Conservation (phyloP, 352 stramenopile species). For the Globisporangium irregulare region DNA sequence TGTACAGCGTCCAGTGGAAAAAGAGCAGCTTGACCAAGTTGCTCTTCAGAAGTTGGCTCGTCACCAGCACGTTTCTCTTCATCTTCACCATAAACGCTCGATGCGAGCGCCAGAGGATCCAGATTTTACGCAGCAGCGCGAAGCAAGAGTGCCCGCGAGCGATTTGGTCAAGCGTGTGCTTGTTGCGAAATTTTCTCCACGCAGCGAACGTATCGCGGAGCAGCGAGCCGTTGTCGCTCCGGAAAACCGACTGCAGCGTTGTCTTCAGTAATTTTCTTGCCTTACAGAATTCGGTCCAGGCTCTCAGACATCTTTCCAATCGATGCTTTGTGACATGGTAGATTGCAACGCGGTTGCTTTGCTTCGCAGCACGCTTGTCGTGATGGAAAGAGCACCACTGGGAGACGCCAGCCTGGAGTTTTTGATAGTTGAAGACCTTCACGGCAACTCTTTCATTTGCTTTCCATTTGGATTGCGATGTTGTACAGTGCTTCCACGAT, state of each 20-base stretch:
- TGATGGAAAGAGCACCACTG: slow-evolving; percentile 2
- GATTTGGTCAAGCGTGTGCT: slow-evolving; percentile 16
- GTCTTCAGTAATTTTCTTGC: slow-evolving; percentile 8
- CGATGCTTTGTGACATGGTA: neutral
- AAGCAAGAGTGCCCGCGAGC: slow-evolving; percentile 17
- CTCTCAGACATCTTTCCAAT: neutral
- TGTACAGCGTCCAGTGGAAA: slow-evolving; percentile 25
- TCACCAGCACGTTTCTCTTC: slow-evolving; percentile 26
- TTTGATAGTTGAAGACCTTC: neutral
- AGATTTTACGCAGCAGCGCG: slow-evolving; percentile 19
- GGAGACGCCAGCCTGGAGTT: slow-evolving; percentile 5
- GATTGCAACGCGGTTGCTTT: neutral
- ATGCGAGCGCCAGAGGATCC: slow-evolving; percentile 22
- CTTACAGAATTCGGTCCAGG: slow-evolving; percentile 2
- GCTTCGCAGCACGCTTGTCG: neutral
- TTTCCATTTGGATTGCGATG: neutral
- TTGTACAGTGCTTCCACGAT: neutral
- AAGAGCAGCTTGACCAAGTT: slow-evolving; percentile 29
- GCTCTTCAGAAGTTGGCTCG: slow-evolving; percentile 21
- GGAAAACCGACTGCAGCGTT: slow-evolving; percentile 15
- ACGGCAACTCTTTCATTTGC: neutral
- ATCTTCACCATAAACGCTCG: slow-evolving; percentile 24
- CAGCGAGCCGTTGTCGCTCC: slow-evolving; percentile 11
- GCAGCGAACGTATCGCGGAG: slow-evolving; percentile 11
- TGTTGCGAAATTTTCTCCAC: slow-evolving; percentile 16